These are phyloP conservation scores for Protea cynaroides DNA, from an alignment of 164 flowering plant genomes.

Conservation along the genomic window DNA sequence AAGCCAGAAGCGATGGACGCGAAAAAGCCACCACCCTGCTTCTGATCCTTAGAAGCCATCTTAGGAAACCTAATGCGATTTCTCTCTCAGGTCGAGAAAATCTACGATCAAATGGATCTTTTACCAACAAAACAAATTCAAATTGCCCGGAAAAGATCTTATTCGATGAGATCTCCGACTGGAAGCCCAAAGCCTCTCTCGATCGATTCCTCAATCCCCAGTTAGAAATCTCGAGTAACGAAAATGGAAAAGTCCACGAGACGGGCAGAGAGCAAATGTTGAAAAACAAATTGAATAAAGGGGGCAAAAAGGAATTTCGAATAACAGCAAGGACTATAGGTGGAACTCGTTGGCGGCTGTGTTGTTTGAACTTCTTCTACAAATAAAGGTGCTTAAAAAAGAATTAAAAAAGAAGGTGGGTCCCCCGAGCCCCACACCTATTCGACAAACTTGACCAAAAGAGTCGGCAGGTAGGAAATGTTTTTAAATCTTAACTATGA, in stretches of 20 bases:
- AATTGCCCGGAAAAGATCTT: not conserved
- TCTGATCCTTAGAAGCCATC: constrained; percentile 17
- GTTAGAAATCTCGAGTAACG: no score
- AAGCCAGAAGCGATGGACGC: constrained; percentile 47
- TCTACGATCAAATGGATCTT: not conserved
- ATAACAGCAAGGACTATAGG: not conserved
- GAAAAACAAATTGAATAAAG: not conserved
- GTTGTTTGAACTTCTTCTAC: not conserved
- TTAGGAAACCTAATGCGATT: not conserved
- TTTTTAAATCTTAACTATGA: no score
- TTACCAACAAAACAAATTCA: not conserved
- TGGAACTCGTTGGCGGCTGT: not conserved
- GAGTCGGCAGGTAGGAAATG: no score
- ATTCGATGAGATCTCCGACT: not conserved
- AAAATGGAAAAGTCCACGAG: no score
- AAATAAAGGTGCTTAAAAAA: no score
- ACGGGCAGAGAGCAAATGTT: no score
- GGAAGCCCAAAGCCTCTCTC: not conserved
- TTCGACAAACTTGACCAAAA: no score
- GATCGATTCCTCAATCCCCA: not conserved
- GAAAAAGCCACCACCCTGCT: constrained; percentile 39
- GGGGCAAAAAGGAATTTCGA: not conserved
- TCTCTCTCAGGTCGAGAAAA: not conserved
- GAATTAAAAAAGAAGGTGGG: no score
- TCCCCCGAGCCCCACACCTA: no score